Base-by-base conservation (phyloP, 441 rosid genomes). In the Gossypium davidsonii region DNA sequence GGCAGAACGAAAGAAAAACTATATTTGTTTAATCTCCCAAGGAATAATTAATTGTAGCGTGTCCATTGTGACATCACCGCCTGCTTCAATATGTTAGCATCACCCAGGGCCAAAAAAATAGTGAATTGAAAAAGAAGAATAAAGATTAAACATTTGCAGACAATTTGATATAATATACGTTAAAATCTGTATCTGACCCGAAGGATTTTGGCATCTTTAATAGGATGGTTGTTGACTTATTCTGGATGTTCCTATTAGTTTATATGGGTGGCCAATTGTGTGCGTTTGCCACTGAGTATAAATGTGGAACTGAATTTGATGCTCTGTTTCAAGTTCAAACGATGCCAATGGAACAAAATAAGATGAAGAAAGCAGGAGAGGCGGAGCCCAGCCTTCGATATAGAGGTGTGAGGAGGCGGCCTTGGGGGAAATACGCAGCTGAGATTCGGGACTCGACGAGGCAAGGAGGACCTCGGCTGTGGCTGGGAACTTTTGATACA, bases 401-500 rank as follows among this genome's bases (percentile, higher is more conserved):
- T 39, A 78, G 89, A 9, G 89, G 91, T 1, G 89, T 85, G 1
- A 72, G 87, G 28, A 65, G 74, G 60, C 67, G 87, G 46, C 85
- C 85, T 5, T 84, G 87, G 85, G 85, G 87, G 6, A 84, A 80
- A 64, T 84, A 67, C 52, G 83, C 82, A 3, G 83, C 82, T 1
- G 85, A 84, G 78, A 84, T 84, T 34, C 82, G 85, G 14, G 85
- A 82, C 72, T 85, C 90, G 0, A 79, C 79, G 3, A 76, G 81
- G 39, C 84, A 70, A 1, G 93, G 96, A 15, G 87, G 80, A 2
- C 84, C 81, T 3, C 83, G 88, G 11, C 46, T 86, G 60, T 88
- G 90, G 91, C 87, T 86, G 1, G 91, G 91, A 9, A 88, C 91
- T 18, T 88, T 84, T 52, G 74, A 67, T 71, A 88, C 89, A 0